Conservation (phyloP, 441 rosid genomes). For the Gossypium lobatum region DNA sequence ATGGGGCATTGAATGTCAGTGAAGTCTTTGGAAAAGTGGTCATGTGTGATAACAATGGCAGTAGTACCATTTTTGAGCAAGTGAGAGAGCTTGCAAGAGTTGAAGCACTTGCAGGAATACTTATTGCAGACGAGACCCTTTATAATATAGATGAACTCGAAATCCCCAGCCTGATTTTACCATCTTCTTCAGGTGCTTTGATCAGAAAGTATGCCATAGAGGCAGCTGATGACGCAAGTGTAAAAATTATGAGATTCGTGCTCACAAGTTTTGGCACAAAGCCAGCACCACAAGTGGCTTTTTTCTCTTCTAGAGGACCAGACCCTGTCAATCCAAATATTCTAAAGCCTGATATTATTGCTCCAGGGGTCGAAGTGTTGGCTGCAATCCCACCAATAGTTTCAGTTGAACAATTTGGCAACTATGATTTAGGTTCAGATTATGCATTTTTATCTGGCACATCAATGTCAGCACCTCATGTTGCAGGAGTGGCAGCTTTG, state of each 20-base stretch:
- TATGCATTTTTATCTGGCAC: conserved; percentile 34
- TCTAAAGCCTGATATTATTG: conserved; percentile 31
- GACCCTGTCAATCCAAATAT: conserved; percentile 24
- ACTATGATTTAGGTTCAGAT: conserved; percentile 24
- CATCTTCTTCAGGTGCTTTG: conserved; percentile 16
- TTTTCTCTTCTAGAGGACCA: conserved; percentile 28
- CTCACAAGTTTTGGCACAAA: conserved; percentile 19
- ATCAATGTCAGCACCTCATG: conserved; percentile 38
- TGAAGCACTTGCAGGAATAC: conserved; percentile 33
- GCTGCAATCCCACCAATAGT: conserved; percentile 26
- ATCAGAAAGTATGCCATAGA: conserved; percentile 18
- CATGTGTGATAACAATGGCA: conserved; percentile 22
- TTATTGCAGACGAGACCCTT: background rate
- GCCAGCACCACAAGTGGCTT: conserved; percentile 28
- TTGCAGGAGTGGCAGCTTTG: conserved; percentile 34
- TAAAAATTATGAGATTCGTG: conserved; percentile 23
- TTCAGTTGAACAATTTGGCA: conserved; percentile 13
- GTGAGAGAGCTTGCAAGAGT: conserved; percentile 21
- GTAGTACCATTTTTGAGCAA: background rate
- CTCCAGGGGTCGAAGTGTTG: conserved; percentile 28
- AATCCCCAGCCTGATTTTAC: conserved; percentile 25
- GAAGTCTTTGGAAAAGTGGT: conserved; percentile 39
- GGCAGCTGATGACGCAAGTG: conserved; percentile 8
- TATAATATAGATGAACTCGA: background rate
- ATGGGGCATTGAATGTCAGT: conserved; percentile 14